Evolutionary conservation across 805 yeast genomes (phyloP), one percentile per base, ranked within the genome.

Genomic region (Lachancea kluyveri): DNA sequence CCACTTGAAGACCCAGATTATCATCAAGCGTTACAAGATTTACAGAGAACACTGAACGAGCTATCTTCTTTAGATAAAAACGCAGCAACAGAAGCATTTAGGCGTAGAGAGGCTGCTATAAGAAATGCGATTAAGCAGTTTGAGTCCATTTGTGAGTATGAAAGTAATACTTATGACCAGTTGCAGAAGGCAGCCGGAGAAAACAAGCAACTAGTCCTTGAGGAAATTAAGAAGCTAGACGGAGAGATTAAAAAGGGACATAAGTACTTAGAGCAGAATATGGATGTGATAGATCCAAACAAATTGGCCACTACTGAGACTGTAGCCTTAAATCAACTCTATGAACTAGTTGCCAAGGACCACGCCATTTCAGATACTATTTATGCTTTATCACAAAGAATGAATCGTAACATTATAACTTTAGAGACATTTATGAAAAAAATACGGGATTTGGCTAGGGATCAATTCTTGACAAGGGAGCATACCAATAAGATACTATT

Each of bases 311-410:
- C 63, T 21, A 73, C 77, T 0, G 77, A 72, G 33, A 69, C 75
- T 1, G 60, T 64, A 0, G 77, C 69, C 1, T 65, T 69, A 33
- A 67, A 71, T 35, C 94, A 84, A 33, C 33, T 54, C n/a, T 51
- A 53, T 24, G 33, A 39, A 13, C 59, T 79, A 1, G 72, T 74
- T 1, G 70, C 87, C 12, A 78, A 74, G 23, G 83, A 81, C 31
- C 67, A 69, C 38, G 83, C 94, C 1, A 68, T 78, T n/a, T 70
- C 71, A 18, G 95, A 88, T 49, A 65, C 88, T 1, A 60, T 75
- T 5, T 65, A 70, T 35, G 65, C 75, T 8, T 60, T 87, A 7
- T 31, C 42, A 8, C 34, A 42, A 16, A 19, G 52, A 27, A 32
- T 52, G 11, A 44, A 41, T 31, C 35, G 43, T 11, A 45, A 42